Base-by-base conservation (phyloP, 1,139 yeast species). In the Geotrichum restrictum region DNA sequence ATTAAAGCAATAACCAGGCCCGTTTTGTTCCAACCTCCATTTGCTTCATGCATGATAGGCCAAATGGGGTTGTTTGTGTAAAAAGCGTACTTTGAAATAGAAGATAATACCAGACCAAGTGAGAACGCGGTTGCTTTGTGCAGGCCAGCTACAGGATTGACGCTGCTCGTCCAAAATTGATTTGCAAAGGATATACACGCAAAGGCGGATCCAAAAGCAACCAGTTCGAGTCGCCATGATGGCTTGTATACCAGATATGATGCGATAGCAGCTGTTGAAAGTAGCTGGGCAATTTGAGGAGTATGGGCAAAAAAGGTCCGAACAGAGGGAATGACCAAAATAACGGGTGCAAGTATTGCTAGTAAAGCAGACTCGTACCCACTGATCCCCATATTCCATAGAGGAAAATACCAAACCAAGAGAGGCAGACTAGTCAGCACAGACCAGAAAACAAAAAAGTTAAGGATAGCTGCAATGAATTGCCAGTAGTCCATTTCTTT, bases 301-400 rank as follows among this genome's bases (percentile, higher is more conserved):
- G 78, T 53, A 45, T 69, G 69, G 22, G 88, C 85, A 55, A 79
- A 73, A 6, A 77, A 54, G 3, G 60, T 62, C 52, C 79, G 73
- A 13, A 85, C 45, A 13, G 75, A 74, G 2, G 88, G 81, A 14
- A 85, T 61, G 3, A 70, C 66, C 37, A 88, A 71, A 1, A 88
- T 44, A 16, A 84, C 57, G 3, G 91, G 85, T 1, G 84, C 78
- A 33, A 81, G 57, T 43, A 85, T 74, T 24, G 82, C 72, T 2
- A 82, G 66, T 47, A 88, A 74, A 1, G 82, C 78, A 0, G 86
- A 85, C 69, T 93, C 98, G 66, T 87, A 89, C 3, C 98, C 98
- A 1, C 95, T 85, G 53, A 93, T 83, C 7, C 98, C 98, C 98
- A 93, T 89, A 65, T 85, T 81, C 98, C 98, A 93, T 57, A 93